Percentiles rank a stretch among this genome's conserved stretches.
Evolutionary conservation across 371 early-diverging fungal genomes (phyloP).

Genomic region (Smittium mucronatum): DNA sequence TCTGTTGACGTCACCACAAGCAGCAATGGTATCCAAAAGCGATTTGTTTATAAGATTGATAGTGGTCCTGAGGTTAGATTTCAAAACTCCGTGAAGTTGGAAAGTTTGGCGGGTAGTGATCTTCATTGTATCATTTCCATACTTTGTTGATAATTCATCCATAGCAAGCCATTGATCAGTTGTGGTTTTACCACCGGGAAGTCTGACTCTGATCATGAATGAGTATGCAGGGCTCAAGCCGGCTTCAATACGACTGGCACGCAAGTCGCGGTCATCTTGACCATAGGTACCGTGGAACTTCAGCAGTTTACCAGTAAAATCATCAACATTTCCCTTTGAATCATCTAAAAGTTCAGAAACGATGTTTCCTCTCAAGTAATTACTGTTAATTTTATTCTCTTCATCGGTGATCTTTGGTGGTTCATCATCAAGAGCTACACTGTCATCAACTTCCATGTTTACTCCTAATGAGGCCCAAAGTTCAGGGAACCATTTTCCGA

Average conservation of each 20-base stretch:
- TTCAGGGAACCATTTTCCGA: constrained; percentile 57
- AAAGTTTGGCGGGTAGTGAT: constrained; percentile 89
- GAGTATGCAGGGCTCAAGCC: constrained; percentile 81
- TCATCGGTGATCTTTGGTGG: constrained; percentile 65
- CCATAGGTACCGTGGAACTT: constrained; percentile 94
- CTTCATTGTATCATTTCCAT: constrained; percentile 80
- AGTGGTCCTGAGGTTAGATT: constrained; percentile 68
- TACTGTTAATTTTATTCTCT: constrained; percentile 75
- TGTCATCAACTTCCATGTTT: constrained; percentile 38
- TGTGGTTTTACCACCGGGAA: constrained; percentile 79
- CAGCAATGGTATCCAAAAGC: constrained; percentile 81
- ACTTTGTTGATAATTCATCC: constrained; percentile 66
- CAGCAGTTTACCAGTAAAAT: constrained; percentile 77
- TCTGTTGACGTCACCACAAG: constrained; percentile 94
- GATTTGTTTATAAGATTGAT: constrained; percentile 80
- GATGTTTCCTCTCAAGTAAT: constrained; percentile 84
- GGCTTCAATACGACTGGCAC: constrained; percentile 68
- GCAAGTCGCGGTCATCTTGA: constrained; percentile 89
- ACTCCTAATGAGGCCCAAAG: constrained; percentile 75
- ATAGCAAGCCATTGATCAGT: constrained; percentile 83
- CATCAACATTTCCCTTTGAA: constrained; percentile 72
- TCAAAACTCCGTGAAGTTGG: constrained; percentile 89
- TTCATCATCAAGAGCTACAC: constrained; percentile 42
- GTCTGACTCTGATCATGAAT: constrained; percentile 91
- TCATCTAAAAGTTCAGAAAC: constrained; percentile 60